phyloP scores from a whole-genome alignment of 352 stramenopile genomes.

The Phytopythium chamaehyphon region DNA sequence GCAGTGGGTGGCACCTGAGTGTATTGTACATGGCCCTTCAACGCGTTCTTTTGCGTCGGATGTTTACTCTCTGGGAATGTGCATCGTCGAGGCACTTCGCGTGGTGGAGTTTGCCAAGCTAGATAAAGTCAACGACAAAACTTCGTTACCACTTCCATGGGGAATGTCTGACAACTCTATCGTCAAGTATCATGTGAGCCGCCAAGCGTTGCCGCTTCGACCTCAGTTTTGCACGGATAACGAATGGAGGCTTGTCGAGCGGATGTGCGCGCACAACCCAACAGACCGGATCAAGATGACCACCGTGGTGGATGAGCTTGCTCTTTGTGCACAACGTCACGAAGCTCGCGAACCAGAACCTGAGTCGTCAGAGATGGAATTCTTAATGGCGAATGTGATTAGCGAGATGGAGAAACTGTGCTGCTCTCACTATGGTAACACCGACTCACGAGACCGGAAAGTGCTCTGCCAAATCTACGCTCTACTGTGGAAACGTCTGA shows the following conservation, averaged over 20 bases:
- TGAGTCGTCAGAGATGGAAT: neutral
- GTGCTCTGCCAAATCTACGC: neutral
- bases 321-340: neutral
- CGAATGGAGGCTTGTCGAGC: constrained; percentile 9
- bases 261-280: constrained; percentile 11
- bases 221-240: neutral
- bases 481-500: neutral
- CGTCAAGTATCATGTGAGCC: neutral
- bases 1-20: constrained; percentile 16
- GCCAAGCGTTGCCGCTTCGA: neutral
- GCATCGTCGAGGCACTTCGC: constrained; percentile 6
- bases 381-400: too few species aligned
- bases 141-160: constrained; percentile 1
- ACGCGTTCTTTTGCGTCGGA: too few species aligned
- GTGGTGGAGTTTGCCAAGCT: neutral
- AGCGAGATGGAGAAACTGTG: neutral
- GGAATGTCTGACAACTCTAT: neutral
- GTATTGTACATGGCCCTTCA: too few species aligned
- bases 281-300: neutral
- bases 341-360: neutral
- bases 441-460: neutral
- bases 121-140: neutral
- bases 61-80: constrained; percentile 24
- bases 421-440: too few species aligned
- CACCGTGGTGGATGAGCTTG: constrained; percentile 8